Base-by-base conservation (phyloP, 106 monocot genomes). In the Platanthera guangdongensis region DNA sequence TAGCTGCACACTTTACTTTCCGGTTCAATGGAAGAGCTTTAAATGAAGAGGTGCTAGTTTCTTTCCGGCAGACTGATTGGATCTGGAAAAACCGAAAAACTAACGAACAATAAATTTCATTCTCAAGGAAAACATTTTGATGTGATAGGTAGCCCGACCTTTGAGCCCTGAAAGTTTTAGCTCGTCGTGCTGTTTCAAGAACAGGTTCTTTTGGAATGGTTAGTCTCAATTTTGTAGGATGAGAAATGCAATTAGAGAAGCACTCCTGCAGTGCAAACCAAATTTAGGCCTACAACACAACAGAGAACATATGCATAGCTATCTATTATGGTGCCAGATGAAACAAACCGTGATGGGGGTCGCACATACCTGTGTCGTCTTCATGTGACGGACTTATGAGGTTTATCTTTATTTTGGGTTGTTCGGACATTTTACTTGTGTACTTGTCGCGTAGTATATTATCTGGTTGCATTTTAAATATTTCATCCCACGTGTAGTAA, bases 201-300 rank as follows among this genome's bases (percentile, higher is more conserved):
- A 88, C 86, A 75, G 93, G 93, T 75, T 93, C 89, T 82, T 80
- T 87, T 13, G 93, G 96, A 79, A 93, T 83, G 32, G 96, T 97
- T 45, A 91, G 49, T 75, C 81, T 97, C 57, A 82, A 63, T 74
- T 78, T 97, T 74, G 80, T 48, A 62, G 15, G 46, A 19, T 51
- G 9, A 72, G 72, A 72, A 19, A 51, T 50, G 72, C 72, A 19
- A 51, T 72, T 72, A 76, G 14, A 39, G 52, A 74, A 75, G 39
- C 47, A 84, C 59, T 80, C 80, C 89, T 92, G 80, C 52, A 74
- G 64, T 48, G 59, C 21, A 30, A 48, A 86, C 15, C 60, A 74
- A 84, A 68, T 48, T 50, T 25, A 50, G 51, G 48, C 50, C 50
- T 16, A 6, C 22, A 51, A 10, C 51, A 51, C 11, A 22, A 51